These are phyloP conservation scores for Rhodamnia rubescens DNA, from an alignment of 345 rosid genomes.

Conservation along the genomic window DNA sequence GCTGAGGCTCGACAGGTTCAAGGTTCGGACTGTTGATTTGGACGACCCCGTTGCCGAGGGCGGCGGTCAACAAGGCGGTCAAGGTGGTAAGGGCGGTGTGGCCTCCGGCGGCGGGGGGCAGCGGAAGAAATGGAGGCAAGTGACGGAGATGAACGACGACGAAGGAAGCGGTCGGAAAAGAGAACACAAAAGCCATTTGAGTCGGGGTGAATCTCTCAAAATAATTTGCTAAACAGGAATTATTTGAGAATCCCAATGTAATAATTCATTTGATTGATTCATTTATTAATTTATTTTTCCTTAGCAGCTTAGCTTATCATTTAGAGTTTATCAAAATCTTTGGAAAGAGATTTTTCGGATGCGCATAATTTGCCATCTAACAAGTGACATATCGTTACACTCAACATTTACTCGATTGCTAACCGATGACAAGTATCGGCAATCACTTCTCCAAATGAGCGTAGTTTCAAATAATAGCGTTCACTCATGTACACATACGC, in stretches of 20 bases:
- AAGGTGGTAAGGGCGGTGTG: background rate
- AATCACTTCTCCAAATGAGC: background rate
- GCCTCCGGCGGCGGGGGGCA: background rate
- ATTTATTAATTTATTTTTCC: background rate
- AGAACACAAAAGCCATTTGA: background rate
- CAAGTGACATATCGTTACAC: background rate
- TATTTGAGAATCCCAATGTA: background rate
- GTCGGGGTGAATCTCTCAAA: background rate
- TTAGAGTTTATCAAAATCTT: background rate
- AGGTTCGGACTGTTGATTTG: background rate
- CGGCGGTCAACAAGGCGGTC: background rate
- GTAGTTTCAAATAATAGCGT: background rate
- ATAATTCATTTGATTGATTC: background rate
- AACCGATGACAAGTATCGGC: background rate
- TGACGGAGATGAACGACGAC: background rate
- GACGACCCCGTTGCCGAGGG: background rate
- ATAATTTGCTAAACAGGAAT: background rate
- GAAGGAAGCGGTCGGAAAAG: background rate
- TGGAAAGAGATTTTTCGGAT: background rate
- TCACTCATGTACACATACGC: accelerated
- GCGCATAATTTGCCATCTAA: background rate
- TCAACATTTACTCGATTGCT: background rate
- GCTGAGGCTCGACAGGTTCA: background rate
- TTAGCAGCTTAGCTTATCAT: background rate
- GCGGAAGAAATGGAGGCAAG: background rate